Evolutionary conservation across 257 asterid species (phyloP).

Genomic region (Nicotiana noctiflora): DNA sequence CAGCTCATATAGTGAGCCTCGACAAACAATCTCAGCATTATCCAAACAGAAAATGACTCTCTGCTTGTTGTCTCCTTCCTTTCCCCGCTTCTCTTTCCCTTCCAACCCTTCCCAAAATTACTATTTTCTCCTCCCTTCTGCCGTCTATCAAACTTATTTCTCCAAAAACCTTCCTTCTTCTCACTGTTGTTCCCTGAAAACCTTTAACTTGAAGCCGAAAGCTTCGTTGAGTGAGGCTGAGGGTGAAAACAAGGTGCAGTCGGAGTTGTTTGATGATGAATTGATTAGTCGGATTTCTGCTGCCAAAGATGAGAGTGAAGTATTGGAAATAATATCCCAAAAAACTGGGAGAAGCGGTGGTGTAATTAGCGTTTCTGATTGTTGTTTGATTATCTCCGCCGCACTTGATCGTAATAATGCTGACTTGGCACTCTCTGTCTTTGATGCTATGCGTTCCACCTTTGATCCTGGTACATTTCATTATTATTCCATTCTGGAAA

Average conservation of each 20-base stretch:
- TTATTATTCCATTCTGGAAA: no score
- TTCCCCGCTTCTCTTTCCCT: constrained; percentile 21
- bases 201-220: constrained; percentile 10
- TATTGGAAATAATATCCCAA: constrained; percentile 37
- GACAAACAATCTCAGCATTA: no score
- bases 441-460: constrained; percentile 78
- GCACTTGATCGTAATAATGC: constrained; percentile 85
- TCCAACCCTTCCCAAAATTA: constrained; percentile 8
- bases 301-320: constrained; percentile 55
- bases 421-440: constrained; percentile 80
- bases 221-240: no score
- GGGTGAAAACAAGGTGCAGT: constrained; percentile 6
- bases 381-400: constrained; percentile 56
- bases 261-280: constrained; percentile 45
- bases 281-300: constrained; percentile 43
- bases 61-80: constrained; percentile 34
- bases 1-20: not conserved
- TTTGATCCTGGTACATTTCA: constrained; percentile 46
- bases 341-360: constrained; percentile 38
- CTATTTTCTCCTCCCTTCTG: constrained; percentile 28
- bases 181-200: constrained; percentile 9
- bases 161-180: constrained; percentile 11
- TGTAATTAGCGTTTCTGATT: constrained; percentile 39
- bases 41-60: constrained; percentile 36
- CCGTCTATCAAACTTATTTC: not conserved